A percentile compares a stretch with the other conserved stretches of the same genome.
Evolutionary conservation across 2,329 filamentous ascomycete species (phyloP).

Genomic region (Acephala macrosclerotiorum): DNA sequence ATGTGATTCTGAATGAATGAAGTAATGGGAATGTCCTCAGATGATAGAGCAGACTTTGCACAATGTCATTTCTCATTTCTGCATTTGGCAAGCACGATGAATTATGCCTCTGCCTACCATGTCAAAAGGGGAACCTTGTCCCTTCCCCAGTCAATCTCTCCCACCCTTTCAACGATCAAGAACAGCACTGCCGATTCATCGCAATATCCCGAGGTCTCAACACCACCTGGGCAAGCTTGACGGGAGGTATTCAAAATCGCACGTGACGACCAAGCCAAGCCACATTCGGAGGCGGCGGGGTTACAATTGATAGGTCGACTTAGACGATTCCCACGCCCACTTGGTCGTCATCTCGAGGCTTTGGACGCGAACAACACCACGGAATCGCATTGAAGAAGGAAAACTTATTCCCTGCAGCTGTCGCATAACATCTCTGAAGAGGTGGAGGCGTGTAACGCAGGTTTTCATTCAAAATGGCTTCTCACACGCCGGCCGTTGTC

Average conservation of each 20-base stretch:
- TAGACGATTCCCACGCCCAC: slow-evolving; percentile 31
- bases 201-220: background rate
- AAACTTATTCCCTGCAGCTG: slow-evolving; percentile 29
- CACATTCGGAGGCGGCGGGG: slow-evolving; percentile 18
- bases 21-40: background rate
- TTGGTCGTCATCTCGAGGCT: slow-evolving; percentile 35
- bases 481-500: slow-evolving; percentile 99
- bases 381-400: slow-evolving; percentile 23
- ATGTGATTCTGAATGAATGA: background rate
- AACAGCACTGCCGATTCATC: background rate
- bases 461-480: slow-evolving; percentile 73
- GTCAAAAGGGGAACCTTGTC: background rate
- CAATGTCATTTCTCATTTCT: slow-evolving; percentile 6
- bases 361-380: slow-evolving; percentile 14
- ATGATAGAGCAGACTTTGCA: slow-evolving; percentile 6
- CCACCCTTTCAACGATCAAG: background rate
- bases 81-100: background rate
- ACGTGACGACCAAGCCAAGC: slow-evolving; percentile 14
- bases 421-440: slow-evolving; percentile 40
- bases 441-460: slow-evolving; percentile 38
- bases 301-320: slow-evolving; percentile 21
- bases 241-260: background rate
- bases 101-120: background rate
- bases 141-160: background rate
- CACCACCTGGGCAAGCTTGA: background rate